A percentile compares a stretch with the other conserved stretches of the same genome.
phyloP scores from a whole-genome alignment of 139 green algal species.

The Zygnema circumcarinatum region DNA sequence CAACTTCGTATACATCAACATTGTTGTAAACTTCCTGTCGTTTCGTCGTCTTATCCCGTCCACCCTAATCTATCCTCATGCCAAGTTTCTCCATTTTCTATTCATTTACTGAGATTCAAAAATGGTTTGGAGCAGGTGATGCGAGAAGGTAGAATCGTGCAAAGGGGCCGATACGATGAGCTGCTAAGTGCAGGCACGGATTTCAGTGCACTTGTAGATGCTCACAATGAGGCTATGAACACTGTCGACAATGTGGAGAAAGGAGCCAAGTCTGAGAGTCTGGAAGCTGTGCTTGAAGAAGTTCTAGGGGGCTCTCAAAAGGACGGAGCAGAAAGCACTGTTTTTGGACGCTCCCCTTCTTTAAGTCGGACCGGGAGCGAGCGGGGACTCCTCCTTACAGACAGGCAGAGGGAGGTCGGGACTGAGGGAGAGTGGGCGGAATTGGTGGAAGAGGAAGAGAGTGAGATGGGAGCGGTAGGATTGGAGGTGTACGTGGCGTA shows the following conservation, averaged over 20 bases:
- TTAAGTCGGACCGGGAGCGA: background rate
- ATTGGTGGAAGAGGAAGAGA: conserved; percentile 73
- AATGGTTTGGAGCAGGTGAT: conserved; percentile 41
- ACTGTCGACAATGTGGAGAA: conserved; percentile 11
- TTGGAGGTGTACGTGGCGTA: conserved; percentile 68
- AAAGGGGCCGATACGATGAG: conserved; percentile 72
- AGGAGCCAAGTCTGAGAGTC: background rate
- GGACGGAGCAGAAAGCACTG: background rate
- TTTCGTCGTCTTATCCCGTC: no score
- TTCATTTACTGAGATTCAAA: no score
- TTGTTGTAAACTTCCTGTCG: no score
- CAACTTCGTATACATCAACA: no score
- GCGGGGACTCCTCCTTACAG: background rate
- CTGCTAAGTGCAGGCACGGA: conserved; percentile 67
- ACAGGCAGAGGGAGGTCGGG: background rate
- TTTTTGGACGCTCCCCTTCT: background rate
- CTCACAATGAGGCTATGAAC: conserved; percentile 52
- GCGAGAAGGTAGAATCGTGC: conserved; percentile 59
- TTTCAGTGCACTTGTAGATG: conserved; percentile 70
- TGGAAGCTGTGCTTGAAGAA: background rate
- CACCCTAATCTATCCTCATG: no score
- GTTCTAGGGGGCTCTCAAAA: background rate
- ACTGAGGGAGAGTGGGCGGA: conserved; percentile 57
- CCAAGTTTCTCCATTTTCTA: no score
- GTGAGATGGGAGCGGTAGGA: conserved; percentile 69